phyloP scores from a whole-genome alignment of 2,329 filamentous ascomycete genomes.

The Colletotrichum simmondsii region DNA sequence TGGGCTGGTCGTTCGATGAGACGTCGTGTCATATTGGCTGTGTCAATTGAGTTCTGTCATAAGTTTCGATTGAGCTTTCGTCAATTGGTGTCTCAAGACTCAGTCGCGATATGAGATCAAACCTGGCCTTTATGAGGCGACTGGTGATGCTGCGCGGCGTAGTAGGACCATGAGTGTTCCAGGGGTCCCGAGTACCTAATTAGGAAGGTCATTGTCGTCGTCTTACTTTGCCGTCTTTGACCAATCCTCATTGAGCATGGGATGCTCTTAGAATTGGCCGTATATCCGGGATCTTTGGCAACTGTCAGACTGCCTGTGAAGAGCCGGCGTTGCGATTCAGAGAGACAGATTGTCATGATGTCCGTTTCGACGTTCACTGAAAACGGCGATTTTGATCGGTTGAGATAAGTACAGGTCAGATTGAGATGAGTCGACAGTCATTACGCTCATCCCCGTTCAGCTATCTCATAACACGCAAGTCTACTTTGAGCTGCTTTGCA shows the following conservation, averaged over 20 bases:
- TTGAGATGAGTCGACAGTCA: neutral
- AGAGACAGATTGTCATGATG: neutral
- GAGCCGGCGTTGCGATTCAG: neutral
- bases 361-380: neutral
- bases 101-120: no score
- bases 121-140: neutral
- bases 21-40: constrained; percentile 20
- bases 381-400: neutral
- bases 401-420: neutral
- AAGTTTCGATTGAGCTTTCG: no score
- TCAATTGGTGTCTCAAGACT: neutral
- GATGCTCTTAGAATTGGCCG: neutral
- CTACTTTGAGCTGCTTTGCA: neutral
- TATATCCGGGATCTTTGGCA: neutral
- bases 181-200: neutral
- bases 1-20: constrained; percentile 7
- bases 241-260: neutral
- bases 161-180: neutral
- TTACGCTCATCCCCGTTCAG: neutral
- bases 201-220: neutral
- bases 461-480: neutral
- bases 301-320: neutral
- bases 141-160: neutral
- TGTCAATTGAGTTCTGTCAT: neutral
- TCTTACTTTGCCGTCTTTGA: neutral